Percentiles rank a stretch among this genome's conserved stretches.
phyloP scores from a whole-genome alignment of 176 grass and related monocot species.

The Metroxylon sagu region DNA sequence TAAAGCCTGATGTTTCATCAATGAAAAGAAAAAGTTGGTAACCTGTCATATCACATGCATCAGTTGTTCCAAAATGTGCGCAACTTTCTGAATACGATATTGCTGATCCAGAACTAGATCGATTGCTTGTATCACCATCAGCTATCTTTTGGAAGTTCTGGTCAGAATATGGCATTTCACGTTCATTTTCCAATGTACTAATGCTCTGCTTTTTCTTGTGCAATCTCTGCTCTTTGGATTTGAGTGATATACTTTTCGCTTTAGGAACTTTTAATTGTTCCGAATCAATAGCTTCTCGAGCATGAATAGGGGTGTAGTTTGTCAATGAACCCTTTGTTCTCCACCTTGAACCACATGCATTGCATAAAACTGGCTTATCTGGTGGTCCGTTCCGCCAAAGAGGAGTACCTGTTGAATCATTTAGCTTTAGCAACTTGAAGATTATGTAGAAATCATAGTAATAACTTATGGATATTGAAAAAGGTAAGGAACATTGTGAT shows the following conservation, averaged over 20 bases:
- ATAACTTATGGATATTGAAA: too few relatives aligned
- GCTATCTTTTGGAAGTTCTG: constrained; percentile 73
- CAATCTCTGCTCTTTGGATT: constrained; percentile 33
- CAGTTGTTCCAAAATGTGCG: constrained; percentile 40
- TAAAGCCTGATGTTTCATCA: too few relatives aligned
- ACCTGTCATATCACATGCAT: constrained; percentile 75
- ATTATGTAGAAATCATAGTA: too few relatives aligned
- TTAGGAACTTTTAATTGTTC: constrained; percentile 52
- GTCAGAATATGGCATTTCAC: constrained; percentile 40
- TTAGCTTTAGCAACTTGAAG: neutral
- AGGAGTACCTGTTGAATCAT: constrained; percentile 72
- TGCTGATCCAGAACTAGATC: constrained; percentile 69
- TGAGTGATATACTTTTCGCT: constrained; percentile 34
- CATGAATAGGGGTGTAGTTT: constrained; percentile 89
- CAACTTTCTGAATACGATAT: constrained; percentile 83
- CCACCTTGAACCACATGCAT: constrained; percentile 95
- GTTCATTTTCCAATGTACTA: constrained; percentile 31
- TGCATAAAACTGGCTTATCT: constrained; percentile 93
- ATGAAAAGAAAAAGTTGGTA: constrained; percentile 6
- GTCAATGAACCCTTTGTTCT: constrained; percentile 83
- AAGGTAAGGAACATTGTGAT: too few relatives aligned
- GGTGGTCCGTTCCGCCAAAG: constrained; percentile 94
- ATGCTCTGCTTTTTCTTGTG: constrained; percentile 46
- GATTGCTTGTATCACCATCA: constrained; percentile 43
- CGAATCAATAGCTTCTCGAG: constrained; percentile 46